Conservation (phyloP, 179 eudicot species). For the Silene coronaria region DNA sequence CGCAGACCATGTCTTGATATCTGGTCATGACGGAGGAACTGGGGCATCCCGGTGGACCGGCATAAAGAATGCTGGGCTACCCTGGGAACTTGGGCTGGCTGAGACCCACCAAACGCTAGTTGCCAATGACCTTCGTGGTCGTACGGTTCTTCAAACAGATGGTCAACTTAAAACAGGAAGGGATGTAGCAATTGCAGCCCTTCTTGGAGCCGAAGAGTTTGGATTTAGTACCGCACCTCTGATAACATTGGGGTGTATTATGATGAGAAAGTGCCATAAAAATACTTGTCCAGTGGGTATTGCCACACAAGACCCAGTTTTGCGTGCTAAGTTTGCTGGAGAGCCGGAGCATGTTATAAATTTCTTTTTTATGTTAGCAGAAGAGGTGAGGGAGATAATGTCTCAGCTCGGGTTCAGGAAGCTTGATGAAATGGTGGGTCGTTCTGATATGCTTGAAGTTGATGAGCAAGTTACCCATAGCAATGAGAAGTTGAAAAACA, state of each 20-base stretch:
- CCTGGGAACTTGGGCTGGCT: conserved; percentile 99
- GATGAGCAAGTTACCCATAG: conserved; percentile 56
- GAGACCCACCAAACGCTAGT: conserved; percentile 99
- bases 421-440: conserved; percentile 90
- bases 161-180: conserved; percentile 96
- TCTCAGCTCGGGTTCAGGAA: conserved; percentile 81
- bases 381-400: conserved; percentile 96
- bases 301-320: conserved; percentile 98
- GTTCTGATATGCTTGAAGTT: conserved; percentile 90
- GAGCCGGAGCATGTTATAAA: conserved; percentile 98
- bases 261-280: conserved; percentile 99
- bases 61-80: conserved; percentile 96
- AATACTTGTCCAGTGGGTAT: conserved; percentile 99
- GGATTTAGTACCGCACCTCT: conserved; percentile 99
- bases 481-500: conserved; percentile 87
- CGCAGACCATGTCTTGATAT: conserved; percentile 91
- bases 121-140: conserved; percentile 95
- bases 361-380: conserved; percentile 97
- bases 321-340: conserved; percentile 92
- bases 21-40: conserved; percentile 99
- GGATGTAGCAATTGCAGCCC: conserved; percentile 97
- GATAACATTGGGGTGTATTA: conserved; percentile 92
- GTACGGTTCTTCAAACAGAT: conserved; percentile 81
- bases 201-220: conserved; percentile 98
- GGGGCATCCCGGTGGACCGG: conserved; percentile 99